Percentiles rank a stretch among this genome's conserved stretches.
Conservation (phyloP, 345 rosid species). For the Camelina sativa region DNA sequence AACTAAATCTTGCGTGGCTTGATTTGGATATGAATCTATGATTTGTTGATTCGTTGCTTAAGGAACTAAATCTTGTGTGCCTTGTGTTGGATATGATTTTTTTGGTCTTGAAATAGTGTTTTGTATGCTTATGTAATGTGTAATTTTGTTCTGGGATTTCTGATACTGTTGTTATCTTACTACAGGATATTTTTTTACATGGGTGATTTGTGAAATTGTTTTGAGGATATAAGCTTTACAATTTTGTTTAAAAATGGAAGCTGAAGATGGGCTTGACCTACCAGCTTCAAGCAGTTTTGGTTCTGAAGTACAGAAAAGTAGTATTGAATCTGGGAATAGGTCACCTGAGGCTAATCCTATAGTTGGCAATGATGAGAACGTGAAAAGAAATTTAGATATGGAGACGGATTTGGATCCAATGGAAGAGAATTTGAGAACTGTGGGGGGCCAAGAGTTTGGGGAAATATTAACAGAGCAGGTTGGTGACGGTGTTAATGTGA, state of each 20-base stretch:
- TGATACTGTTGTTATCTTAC: slow-evolving; percentile 14
- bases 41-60: neutral
- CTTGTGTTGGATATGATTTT: neutral
- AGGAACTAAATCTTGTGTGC: neutral
- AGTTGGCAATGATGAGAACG: slow-evolving; percentile 30
- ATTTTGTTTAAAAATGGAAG: slow-evolving; percentile 51
- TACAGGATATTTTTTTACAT: slow-evolving; percentile 34
- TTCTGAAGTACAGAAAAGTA: slow-evolving; percentile 47
- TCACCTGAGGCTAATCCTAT: slow-evolving; percentile 46
- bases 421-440: slow-evolving; percentile 44
- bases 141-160: neutral
- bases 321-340: slow-evolving; percentile 43
- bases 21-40: neutral
- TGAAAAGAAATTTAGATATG: slow-evolving; percentile 10
- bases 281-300: slow-evolving; percentile 46
- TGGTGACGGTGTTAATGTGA: slow-evolving; percentile 44
- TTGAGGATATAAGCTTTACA: slow-evolving; percentile 5
- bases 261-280: slow-evolving; percentile 42
- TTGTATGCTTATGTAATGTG: slow-evolving; percentile 4
- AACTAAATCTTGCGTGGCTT: neutral
- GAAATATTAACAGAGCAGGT: slow-evolving; percentile 46
- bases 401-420: slow-evolving; percentile 40
- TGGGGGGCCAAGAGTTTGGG: slow-evolving; percentile 30
- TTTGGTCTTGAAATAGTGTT: neutral
- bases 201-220: slow-evolving; percentile 24